These are phyloP conservation scores for Dactylellina leptospora DNA, from an alignment of 2,329 filamentous ascomycete species.

Conservation along the genomic window DNA sequence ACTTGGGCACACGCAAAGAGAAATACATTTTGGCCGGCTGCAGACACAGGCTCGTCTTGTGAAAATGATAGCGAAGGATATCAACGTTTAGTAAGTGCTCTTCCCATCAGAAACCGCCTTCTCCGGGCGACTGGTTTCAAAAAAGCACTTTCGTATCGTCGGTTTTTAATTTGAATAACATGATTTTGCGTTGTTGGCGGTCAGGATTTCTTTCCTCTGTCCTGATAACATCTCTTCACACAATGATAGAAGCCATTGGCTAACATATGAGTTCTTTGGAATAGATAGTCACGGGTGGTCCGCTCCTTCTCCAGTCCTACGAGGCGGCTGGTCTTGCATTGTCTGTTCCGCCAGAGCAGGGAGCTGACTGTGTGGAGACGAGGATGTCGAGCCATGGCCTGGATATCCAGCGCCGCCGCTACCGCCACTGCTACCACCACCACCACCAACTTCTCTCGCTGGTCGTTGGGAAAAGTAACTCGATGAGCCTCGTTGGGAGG, in stretches of 20 bases:
- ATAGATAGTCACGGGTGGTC: slow-evolving; percentile 48
- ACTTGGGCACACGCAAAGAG: neutral
- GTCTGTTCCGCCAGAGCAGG: slow-evolving; percentile 28
- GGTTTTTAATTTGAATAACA: slow-evolving; percentile 24
- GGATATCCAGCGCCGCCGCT: slow-evolving; percentile 26
- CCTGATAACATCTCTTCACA: slow-evolving; percentile 11
- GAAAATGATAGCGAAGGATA: neutral
- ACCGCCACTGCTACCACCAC: slow-evolving; percentile 20
- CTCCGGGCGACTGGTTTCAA: neutral
- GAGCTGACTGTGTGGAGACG: slow-evolving; percentile 42
- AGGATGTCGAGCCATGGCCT: slow-evolving; percentile 43
- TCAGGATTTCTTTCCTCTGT: slow-evolving; percentile 1
- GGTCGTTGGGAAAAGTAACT: slow-evolving; percentile 41
- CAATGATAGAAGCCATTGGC: slow-evolving; percentile 33
- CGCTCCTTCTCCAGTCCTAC: slow-evolving; percentile 31
- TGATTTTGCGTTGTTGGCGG: slow-evolving; percentile 41
- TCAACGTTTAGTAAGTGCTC: slow-evolving; percentile 21
- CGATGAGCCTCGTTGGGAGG: slow-evolving; percentile 43
- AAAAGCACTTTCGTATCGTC: neutral
- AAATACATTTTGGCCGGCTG: neutral
- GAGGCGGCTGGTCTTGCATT: slow-evolving; percentile 36
- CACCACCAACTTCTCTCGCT: slow-evolving; percentile 27
- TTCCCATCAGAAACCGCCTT: neutral
- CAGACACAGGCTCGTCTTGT: neutral
- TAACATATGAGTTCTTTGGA: slow-evolving; percentile 16